These are phyloP conservation scores for Bipolaris gigantea DNA, from an alignment of 2,329 filamentous ascomycete species.

Conservation along the genomic window DNA sequence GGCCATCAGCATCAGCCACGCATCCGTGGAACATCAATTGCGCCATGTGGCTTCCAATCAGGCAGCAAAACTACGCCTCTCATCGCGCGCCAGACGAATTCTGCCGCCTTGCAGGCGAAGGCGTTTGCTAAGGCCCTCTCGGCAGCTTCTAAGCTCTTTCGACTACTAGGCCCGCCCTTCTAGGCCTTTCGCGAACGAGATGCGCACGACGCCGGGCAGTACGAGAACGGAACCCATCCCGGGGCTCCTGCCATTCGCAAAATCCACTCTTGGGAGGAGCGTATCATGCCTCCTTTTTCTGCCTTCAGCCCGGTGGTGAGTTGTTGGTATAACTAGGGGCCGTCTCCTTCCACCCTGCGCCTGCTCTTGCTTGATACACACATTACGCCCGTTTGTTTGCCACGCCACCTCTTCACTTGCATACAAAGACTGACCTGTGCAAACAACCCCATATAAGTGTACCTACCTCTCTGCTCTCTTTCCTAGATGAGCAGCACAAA, in stretches of 20 bases:
- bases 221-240: neutral
- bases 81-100: neutral
- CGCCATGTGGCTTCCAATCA: constrained; percentile 2
- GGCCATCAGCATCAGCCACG: constrained; percentile 10
- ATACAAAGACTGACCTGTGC: neutral
- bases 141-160: too few relatives aligned
- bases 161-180: neutral
- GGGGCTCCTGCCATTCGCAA: neutral
- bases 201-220: neutral
- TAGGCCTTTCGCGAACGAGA: neutral
- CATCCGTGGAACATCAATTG: neutral
- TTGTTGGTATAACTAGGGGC: neutral
- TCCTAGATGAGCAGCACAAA: constrained; percentile 28
- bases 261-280: neutral
- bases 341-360: neutral
- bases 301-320: neutral
- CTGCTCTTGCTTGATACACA: neutral
- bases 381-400: neutral
- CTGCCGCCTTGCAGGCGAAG: too few relatives aligned
- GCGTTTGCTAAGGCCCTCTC: too few relatives aligned
- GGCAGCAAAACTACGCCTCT: constrained; percentile 3
- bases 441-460: neutral
- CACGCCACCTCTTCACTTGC: neutral
- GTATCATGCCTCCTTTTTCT: neutral
- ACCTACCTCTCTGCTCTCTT: neutral